Conservation (phyloP, 306 rosid species). For the Cucurbita moschata region DNA sequence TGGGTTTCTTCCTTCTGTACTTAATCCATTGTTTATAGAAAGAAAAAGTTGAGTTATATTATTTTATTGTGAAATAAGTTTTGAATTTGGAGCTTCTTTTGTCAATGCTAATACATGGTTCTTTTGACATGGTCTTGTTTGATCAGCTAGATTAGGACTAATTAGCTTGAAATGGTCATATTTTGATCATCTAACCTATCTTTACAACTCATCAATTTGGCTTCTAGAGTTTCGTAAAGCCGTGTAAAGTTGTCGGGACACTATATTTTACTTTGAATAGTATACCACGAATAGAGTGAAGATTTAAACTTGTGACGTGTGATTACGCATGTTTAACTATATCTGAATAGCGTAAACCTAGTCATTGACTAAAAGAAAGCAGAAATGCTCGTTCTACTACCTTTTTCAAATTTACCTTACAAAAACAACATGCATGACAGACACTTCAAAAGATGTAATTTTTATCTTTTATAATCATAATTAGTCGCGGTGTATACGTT, state of each 20-base stretch:
- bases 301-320: too few species aligned
- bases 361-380: too few species aligned
- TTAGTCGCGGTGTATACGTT: too few species aligned
- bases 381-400: too few species aligned
- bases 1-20: neutral
- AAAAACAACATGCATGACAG: too few species aligned
- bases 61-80: neutral
- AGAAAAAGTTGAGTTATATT: neutral
- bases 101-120: neutral
- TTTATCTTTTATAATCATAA: too few species aligned
- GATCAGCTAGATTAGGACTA: neutral
- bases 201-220: neutral
- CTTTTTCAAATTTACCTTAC: too few species aligned
- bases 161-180: neutral
- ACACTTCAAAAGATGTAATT: too few species aligned
- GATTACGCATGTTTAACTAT: too few species aligned
- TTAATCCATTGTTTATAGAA: neutral
- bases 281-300: neutral
- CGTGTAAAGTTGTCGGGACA: too few species aligned
- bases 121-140: neutral
- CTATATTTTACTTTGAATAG: neutral
- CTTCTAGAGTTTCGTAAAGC: neutral
- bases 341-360: too few species aligned
- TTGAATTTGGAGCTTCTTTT: neutral
- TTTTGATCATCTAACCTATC: neutral